These are phyloP conservation scores for Diaporthe sp. DNA, from an alignment of 2,329 filamentous ascomycete genomes.

Conservation along the genomic window DNA sequence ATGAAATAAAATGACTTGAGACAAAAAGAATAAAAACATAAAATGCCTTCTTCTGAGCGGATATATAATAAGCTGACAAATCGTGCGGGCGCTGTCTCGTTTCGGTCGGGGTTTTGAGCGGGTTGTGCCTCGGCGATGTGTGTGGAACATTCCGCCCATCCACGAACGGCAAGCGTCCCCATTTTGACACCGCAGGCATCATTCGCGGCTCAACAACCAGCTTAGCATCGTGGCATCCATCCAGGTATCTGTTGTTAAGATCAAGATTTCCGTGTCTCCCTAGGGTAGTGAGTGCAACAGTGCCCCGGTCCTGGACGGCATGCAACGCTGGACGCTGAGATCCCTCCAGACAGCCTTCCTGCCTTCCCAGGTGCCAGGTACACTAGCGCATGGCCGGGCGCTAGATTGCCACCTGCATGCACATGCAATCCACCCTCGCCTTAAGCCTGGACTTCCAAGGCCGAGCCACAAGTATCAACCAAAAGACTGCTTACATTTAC, in stretches of 20 bases:
- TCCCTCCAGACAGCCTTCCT: neutral
- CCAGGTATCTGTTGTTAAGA: neutral
- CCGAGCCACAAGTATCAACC: neutral
- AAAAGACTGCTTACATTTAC: neutral
- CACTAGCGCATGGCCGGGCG: conserved; percentile 14
- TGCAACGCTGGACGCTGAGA: neutral
- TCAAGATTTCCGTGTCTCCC: neutral
- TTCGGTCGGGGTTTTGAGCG: neutral
- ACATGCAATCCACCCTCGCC: neutral
- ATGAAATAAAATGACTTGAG: neutral
- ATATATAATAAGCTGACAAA: conserved; percentile 30
- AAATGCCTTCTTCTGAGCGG: neutral
- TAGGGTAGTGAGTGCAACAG: neutral
- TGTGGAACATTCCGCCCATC: neutral
- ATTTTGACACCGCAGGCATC: neutral
- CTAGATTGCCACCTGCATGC: neutral
- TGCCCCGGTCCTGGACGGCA: too few relatives aligned
- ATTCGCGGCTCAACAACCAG: neutral
- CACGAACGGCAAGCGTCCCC: conserved; percentile 3
- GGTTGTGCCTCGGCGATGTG: neutral
- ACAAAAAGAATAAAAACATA: neutral
- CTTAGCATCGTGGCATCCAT: neutral
- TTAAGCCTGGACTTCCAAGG: neutral
- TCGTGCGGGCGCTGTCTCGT: neutral
- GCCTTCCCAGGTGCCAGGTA: neutral